These are phyloP conservation scores for Coniochaeta pulveracea DNA, from an alignment of 2,329 filamentous ascomycete species.

Conservation along the genomic window DNA sequence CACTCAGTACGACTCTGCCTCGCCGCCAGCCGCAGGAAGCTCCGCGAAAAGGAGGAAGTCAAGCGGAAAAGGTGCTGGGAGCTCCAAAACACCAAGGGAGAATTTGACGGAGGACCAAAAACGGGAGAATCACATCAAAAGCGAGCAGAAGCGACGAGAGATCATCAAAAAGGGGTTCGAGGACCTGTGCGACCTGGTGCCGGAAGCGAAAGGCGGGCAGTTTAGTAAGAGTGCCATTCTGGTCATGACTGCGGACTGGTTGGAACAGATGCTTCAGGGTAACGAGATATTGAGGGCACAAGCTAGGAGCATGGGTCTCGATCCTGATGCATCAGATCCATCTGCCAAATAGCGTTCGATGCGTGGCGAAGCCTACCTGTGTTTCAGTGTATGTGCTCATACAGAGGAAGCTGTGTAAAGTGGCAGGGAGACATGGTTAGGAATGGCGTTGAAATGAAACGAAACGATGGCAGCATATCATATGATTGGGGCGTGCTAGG, in stretches of 20 bases:
- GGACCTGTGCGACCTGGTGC: slow-evolving; percentile 66
- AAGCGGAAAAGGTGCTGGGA: slow-evolving; percentile 17
- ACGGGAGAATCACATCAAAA: slow-evolving; percentile 74
- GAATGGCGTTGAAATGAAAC: too few species aligned
- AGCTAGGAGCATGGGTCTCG: slow-evolving; percentile 17
- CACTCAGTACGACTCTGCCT: slow-evolving; percentile 24
- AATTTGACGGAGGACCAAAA: slow-evolving; percentile 78
- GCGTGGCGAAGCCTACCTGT: too few species aligned
- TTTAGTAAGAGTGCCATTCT: slow-evolving; percentile 78
- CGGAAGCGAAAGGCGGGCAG: slow-evolving; percentile 59
- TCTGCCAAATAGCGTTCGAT: too few species aligned
- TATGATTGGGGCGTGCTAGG: too few species aligned
- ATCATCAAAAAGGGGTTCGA: slow-evolving; percentile 76
- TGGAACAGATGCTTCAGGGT: slow-evolving; percentile 60
- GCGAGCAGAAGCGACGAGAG: slow-evolving; percentile 76
- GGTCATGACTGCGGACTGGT: slow-evolving; percentile 62
- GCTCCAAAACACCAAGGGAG: slow-evolving; percentile 40
- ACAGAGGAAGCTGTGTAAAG: too few species aligned
- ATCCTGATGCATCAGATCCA: too few species aligned
- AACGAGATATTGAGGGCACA: slow-evolving; percentile 51
- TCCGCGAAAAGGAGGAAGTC: slow-evolving; percentile 40
- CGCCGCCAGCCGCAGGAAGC: slow-evolving; percentile 21
- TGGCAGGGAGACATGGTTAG: too few species aligned
- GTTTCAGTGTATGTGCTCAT: too few species aligned
- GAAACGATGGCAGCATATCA: too few species aligned